phyloP scores from a whole-genome alignment of 129 eudicot species.

The Cynara cardunculus region DNA sequence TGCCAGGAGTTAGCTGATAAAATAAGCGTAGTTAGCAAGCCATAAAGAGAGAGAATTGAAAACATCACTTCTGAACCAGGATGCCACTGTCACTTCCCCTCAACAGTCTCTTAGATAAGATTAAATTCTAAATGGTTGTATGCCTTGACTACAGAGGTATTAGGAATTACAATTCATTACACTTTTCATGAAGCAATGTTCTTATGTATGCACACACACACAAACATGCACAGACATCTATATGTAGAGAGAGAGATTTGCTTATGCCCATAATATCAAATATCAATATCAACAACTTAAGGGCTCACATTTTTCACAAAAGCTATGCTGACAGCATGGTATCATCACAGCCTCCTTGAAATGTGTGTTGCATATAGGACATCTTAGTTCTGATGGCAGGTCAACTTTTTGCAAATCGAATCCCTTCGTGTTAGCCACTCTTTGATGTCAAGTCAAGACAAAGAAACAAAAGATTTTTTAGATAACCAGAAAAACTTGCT shows the following conservation, averaged over 20 bases:
- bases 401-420: constrained; percentile 39
- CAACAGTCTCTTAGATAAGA: not conserved
- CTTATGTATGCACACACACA: not conserved
- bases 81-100: not conserved
- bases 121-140: not conserved
- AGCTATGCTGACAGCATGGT: constrained; percentile 98
- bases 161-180: not conserved
- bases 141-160: not conserved
- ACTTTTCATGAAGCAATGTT: not conserved
- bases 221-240: too few relatives aligned
- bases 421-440: constrained; percentile 29
- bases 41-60: not conserved
- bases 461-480: constrained; percentile 6
- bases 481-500: not conserved
- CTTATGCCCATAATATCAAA: constrained; percentile 2
- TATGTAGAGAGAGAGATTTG: not conserved
- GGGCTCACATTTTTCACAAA: constrained; percentile 78
- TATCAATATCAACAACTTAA: constrained; percentile 14
- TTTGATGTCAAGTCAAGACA: constrained; percentile 23
- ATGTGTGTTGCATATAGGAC: constrained; percentile 61
- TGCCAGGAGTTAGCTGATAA: not conserved
- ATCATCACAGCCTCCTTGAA: constrained; percentile 96
- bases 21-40: not conserved
- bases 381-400: constrained; percentile 78
- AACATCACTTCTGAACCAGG: not conserved